phyloP scores from a whole-genome alignment of 805 yeast genomes.

The Teunomyces kruisii region DNA sequence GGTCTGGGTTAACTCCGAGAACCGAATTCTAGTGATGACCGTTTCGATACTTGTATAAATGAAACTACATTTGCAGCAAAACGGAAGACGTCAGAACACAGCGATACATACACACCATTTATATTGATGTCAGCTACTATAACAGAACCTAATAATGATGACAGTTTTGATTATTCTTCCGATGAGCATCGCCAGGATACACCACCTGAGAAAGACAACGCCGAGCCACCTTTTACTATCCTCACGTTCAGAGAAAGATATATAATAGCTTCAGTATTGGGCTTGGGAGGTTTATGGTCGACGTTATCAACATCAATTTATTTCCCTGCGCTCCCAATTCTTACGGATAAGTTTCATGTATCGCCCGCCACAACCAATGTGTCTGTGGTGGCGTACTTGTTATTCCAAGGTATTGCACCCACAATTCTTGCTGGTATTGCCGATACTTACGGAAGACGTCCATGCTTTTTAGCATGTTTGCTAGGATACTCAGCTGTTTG shows the following conservation, averaged over 20 bases:
- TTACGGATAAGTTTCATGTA: slow-evolving; percentile 55
- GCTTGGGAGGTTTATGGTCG: slow-evolving; percentile 62
- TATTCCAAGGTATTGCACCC: slow-evolving; percentile 79
- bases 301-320: slow-evolving; percentile 75
- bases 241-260: slow-evolving; percentile 41
- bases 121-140: background rate
- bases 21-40: background rate
- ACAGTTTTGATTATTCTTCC: background rate
- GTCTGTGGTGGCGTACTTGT: slow-evolving; percentile 75
- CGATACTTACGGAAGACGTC: slow-evolving; percentile 72
- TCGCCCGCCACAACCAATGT: slow-evolving; percentile 60
- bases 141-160: background rate
- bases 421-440: slow-evolving; percentile 66
- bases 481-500: slow-evolving; percentile 58
- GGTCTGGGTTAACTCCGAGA: background rate
- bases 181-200: background rate
- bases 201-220: background rate
- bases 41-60: background rate
- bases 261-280: slow-evolving; percentile 37
- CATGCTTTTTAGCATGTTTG: slow-evolving; percentile 57
- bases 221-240: slow-evolving; percentile 36
- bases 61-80: background rate
- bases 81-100: background rate
- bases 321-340: slow-evolving; percentile 69
- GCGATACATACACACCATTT: background rate